Base-by-base conservation (phyloP, 805 yeast species). In the Cyberlindnera subsufficiens region DNA sequence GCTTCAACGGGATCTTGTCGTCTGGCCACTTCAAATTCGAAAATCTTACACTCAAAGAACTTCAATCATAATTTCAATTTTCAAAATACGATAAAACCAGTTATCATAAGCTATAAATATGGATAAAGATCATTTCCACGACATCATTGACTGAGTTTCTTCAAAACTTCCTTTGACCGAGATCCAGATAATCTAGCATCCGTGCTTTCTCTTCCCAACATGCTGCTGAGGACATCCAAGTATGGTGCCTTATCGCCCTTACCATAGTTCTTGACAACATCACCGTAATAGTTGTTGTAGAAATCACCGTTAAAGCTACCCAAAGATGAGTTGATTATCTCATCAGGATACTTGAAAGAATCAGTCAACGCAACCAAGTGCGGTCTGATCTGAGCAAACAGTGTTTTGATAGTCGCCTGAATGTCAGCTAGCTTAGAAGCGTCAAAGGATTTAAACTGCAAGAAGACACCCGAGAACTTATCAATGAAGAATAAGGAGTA, bases 231-330 rank as follows among this genome's bases (percentile, higher is more conserved):
- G 9, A 51, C 60, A 37, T 60, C 66, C 32, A 76, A 64, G 51
- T 75, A 76, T 18, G 78, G 78, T n/a, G 82, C 74, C 49, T 77
- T 76, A 30, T 63, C 66, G 17, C 61, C 58, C 46, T 69, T 71
- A 10, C 61, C 61, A 55, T 81, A 78, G 47, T 76, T 68, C 13
- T 61, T 60, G 39, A 67, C 58, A 15, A 80, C 77, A 44, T 79
- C 78, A 56, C 76, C 77, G 45, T 82, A 82, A 67, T 88, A 88
- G 61, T 85, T 80, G 58, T 80, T 80, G 67, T 88, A 89, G 43
- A 86, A 80, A 61, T 89, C 82, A 45, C 96, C 96, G 54, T 85
- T 80, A 64, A 74, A 82, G 44, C 71, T 73, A 37, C 96, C 97
- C 44, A 89, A 74, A 5, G 93, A 81, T 0, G 96, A 80, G 61